Base-by-base conservation (phyloP, 139 green algal genomes). In the Micractinium conductrix region DNA sequence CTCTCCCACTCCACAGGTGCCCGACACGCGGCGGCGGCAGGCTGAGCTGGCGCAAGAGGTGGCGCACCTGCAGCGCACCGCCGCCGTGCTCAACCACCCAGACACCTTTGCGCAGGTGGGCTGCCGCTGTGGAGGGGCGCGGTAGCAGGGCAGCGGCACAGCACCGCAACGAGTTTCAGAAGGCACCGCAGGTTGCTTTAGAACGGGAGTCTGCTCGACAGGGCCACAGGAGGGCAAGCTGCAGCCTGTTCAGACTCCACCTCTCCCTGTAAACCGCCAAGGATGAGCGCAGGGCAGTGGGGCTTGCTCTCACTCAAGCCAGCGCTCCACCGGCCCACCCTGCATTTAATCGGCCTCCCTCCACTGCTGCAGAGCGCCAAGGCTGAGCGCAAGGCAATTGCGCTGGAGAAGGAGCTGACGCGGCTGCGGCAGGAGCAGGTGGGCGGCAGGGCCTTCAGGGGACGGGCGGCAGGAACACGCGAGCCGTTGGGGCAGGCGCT, bases 341-440 rank as follows among this genome's bases (percentile, higher is more conserved):
- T 35, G n/a, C n/a, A n/a, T 16, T 37, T 8, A 38, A 69, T 24
- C 33, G 21, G 63, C 30, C n/a, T 21, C 68, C 22, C 8, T 26
- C 53, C 48, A 17, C 6, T 37, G n/a, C 9, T 58, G 37, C 76
- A 86, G 81, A 73, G 70, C 38, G 81, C 81, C 50, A 86, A 86
- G 53, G 81, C 81, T 17, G 81, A 86, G 50, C 81, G 81, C 38
- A 86, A 80, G 53, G 81, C 81, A 22, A 86, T 86, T 42, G 81
- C 81, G 0, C 70, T 86, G 19, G 70, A 72, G 22, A 86, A 74
- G 53, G 53, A 81, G 81, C 70, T 86, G 21, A 30, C 30, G 21
- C 42, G 63, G 53, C 28, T 86, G 69, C 50, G 42, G 40, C 37
- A 74, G 35, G 53, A 80, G 55, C 67, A 78, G 79, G 63, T 84